Evolutionary conservation across 805 yeast species (phyloP), one percentile per base, ranked within the genome.

Genomic region (Isabelozyma heimii): DNA sequence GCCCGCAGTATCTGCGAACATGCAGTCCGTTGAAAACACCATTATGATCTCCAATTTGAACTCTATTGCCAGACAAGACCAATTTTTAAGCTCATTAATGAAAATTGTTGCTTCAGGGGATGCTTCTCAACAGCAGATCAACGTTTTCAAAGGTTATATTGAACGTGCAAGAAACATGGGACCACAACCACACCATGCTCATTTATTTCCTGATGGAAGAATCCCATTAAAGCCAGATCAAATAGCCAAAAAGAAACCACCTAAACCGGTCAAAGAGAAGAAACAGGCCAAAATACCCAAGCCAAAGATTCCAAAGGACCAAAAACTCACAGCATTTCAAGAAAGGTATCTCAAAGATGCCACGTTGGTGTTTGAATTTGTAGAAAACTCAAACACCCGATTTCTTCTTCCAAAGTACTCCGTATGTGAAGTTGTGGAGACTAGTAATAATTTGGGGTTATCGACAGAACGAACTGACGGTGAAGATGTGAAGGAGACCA

Each of bases 21-120:
- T 78, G 73, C 80, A 75, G 53, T 73, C 86, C 4, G 80, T 82
- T 1, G 87, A 83, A 45, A 86, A 87, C 58, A 85, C 86, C 40
- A 81, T 86, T 52, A 89, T 92, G 88, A 90, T 92, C 56, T 83
- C 87, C 4, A 88, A 90, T 57, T 76, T 92, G 59, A 91, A 91
- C 59, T 75, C 86, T 0, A 83, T 92, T 67, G 97, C 97, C 0
- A 78, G 86, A 39, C 74, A 76, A 4, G 95, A 91, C 59, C 76
- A 82, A 0, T 76, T 83, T 4, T 67, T 92, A 44, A 86, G 83
- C 53, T 67, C 77, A 0, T 69, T 92, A 46, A 91, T 92, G 97
- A 83, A 85, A 52, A 79, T 77, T 5, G 97, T 92, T 2, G 97
- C 98, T 0, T 79, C 85, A 48, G 96, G 96, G 4, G 76, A 74